Conservation (phyloP, 2,329 filamentous ascomycete species). For the Fusarium decemcellulare region DNA sequence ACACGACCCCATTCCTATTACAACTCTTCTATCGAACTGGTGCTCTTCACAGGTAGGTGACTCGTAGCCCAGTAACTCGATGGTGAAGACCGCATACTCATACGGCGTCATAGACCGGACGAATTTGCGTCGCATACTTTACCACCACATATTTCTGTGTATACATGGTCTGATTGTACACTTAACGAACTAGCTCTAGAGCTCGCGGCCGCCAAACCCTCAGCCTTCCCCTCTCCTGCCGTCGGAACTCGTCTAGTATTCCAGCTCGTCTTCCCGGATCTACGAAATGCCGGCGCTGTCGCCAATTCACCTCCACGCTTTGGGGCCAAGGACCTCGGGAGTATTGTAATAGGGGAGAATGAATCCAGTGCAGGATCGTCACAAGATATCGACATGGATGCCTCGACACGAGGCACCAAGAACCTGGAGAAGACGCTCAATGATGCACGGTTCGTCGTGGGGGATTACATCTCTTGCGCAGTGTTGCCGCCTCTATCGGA, state of each 20-base stretch:
- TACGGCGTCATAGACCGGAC: conserved; percentile 68
- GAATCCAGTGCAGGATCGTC: conserved; percentile 60
- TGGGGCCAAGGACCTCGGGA: conserved; percentile 85
- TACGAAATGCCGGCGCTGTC: conserved; percentile 55
- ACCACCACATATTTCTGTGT: conserved; percentile 81
- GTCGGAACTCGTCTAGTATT: conserved; percentile 90
- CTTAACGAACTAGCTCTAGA: conserved; percentile 86
- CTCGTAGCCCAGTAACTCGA: background rate
- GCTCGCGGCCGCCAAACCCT: conserved; percentile 75
- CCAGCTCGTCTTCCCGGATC: conserved; percentile 87
- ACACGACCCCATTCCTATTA: conserved; percentile 86
- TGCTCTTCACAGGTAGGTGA: conserved; percentile 76
- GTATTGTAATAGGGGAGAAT: conserved; percentile 79
- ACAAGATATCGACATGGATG: conserved; percentile 54
- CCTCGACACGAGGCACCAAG: conserved; percentile 58
- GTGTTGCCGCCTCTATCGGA: conserved; percentile 82
- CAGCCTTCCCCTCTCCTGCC: conserved; percentile 78
- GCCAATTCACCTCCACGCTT: conserved; percentile 66
- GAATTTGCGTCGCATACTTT: conserved; percentile 76
- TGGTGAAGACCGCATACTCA: background rate
- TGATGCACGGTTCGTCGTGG: conserved; percentile 87
- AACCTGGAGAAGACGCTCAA: conserved; percentile 81
- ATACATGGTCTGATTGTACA: conserved; percentile 88
- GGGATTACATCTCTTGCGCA: conserved; percentile 89
- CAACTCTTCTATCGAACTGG: conserved; percentile 87